Conservation (phyloP, 768 basidiomycete genomes). For the Gloeostereum incarnatum region DNA sequence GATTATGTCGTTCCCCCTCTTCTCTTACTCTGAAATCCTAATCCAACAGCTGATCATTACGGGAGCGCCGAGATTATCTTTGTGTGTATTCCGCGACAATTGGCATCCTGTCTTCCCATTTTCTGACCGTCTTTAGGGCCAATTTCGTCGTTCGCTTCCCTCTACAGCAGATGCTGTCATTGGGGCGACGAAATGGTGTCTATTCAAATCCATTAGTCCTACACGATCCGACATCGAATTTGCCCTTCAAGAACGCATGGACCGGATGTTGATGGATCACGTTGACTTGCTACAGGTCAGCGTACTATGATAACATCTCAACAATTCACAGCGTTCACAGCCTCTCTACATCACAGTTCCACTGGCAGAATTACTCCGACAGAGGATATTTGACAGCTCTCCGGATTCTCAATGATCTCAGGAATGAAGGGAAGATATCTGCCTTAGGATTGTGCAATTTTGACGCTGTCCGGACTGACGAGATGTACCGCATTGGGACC, state of each 20-base stretch:
- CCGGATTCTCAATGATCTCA: slow-evolving; percentile 49
- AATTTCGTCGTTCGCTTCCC: slow-evolving; percentile 47
- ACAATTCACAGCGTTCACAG: background rate
- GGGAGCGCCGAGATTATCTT: slow-evolving; percentile 77
- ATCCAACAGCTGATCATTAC: slow-evolving; percentile 81
- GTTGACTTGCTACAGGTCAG: slow-evolving; percentile 70
- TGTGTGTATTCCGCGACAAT: too few relatives aligned
- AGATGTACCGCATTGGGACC: slow-evolving; percentile 70
- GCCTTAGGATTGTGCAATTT: slow-evolving; percentile 78
- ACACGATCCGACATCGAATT: slow-evolving; percentile 49
- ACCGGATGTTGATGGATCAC: slow-evolving; percentile 47
- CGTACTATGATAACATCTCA: background rate
- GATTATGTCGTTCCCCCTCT: slow-evolving; percentile 1
- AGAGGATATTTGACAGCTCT: slow-evolving; percentile 32
- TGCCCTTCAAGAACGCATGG: slow-evolving; percentile 60
- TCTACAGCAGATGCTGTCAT: slow-evolving; percentile 33
- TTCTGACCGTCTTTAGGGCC: slow-evolving; percentile 50
- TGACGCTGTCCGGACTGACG: slow-evolving; percentile 63
- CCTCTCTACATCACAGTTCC: too few relatives aligned
- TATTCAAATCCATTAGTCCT: slow-evolving; percentile 46
- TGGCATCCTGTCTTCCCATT: slow-evolving; percentile 6
- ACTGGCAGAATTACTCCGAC: slow-evolving; percentile 67
- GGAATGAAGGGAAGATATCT: slow-evolving; percentile 46
- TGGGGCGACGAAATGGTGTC: slow-evolving; percentile 84
- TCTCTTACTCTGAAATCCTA: slow-evolving; percentile 3